phyloP scores from a whole-genome alignment of 257 asterid genomes.

The Orobanche coerulescens region DNA sequence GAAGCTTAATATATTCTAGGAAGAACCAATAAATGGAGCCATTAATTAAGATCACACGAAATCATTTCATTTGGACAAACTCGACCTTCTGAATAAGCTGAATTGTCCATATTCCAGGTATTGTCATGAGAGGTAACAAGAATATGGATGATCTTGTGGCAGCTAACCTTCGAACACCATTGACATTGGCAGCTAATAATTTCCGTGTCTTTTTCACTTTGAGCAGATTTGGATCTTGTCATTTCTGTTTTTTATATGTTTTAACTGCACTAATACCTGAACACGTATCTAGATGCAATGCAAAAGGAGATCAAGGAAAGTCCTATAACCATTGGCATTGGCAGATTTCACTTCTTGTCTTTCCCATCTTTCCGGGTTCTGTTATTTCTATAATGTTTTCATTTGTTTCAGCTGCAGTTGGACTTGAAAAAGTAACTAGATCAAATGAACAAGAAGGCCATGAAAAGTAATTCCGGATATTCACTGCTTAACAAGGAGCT shows the following conservation, averaged over 20 bases:
- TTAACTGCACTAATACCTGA: background rate
- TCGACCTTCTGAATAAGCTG: background rate
- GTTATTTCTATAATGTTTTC: background rate
- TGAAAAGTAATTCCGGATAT: background rate
- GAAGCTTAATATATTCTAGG: background rate
- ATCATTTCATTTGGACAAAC: background rate
- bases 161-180: background rate
- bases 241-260: background rate
- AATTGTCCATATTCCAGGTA: background rate
- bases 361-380: background rate
- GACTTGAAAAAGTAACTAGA: background rate
- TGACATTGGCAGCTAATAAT: background rate
- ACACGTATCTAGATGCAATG: background rate
- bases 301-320: background rate
- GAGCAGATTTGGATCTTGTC: background rate
- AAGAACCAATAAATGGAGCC: background rate
- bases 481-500: background rate
- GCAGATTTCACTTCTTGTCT: background rate
- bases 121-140: background rate
- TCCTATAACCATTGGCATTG: background rate
- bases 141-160: background rate
- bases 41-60: too few species aligned
- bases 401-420: slow-evolving; percentile 3
- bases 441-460: background rate
- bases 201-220: background rate